phyloP scores from a whole-genome alignment of 176 grass and related monocot genomes.

The Pontederia crassipes region DNA sequence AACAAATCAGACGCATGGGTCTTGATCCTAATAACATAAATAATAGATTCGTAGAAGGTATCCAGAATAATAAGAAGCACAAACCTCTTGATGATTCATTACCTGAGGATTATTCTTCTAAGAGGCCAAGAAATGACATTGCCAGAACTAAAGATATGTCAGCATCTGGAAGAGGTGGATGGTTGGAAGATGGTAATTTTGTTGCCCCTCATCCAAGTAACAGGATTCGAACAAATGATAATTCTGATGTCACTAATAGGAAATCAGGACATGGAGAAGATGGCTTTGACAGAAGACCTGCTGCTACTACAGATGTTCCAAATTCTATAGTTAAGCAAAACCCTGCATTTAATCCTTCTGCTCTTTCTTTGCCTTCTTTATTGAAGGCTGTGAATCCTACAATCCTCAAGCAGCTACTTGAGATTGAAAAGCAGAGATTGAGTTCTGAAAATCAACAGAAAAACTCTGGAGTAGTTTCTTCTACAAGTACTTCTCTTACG shows the following conservation, averaged over 20 bases:
- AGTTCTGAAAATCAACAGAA: slow-evolving; percentile 41
- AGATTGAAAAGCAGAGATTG: slow-evolving; percentile 63
- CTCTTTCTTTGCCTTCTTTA: slow-evolving; percentile 43
- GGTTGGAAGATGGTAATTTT: slow-evolving; percentile 35
- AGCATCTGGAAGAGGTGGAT: slow-evolving; percentile 32
- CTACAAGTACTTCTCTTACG: slow-evolving; percentile 22
- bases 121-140: slow-evolving; percentile 40
- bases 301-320: slow-evolving; percentile 21
- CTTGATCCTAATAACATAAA: slow-evolving; percentile 30
- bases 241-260: slow-evolving; percentile 21
- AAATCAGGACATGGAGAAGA: slow-evolving; percentile 21
- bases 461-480: slow-evolving; percentile 28
- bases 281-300: slow-evolving; percentile 22
- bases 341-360: slow-evolving; percentile 24
- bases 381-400: slow-evolving; percentile 70
- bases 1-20: slow-evolving; percentile 16
- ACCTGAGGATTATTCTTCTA: slow-evolving; percentile 33
- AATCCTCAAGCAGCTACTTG: slow-evolving; percentile 63
- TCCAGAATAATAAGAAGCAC: slow-evolving; percentile 38
- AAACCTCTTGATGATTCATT: slow-evolving; percentile 35
- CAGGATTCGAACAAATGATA: slow-evolving; percentile 25
- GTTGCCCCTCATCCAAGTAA: slow-evolving; percentile 17
- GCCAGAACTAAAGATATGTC: slow-evolving; percentile 28
- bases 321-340: slow-evolving; percentile 19
- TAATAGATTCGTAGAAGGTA: slow-evolving; percentile 15